A percentile compares a stretch with the other conserved stretches of the same genome.
These are phyloP conservation scores for Trypanosoma grayi DNA, from an alignment of 208 protist genomes.

Conservation along the genomic window DNA sequence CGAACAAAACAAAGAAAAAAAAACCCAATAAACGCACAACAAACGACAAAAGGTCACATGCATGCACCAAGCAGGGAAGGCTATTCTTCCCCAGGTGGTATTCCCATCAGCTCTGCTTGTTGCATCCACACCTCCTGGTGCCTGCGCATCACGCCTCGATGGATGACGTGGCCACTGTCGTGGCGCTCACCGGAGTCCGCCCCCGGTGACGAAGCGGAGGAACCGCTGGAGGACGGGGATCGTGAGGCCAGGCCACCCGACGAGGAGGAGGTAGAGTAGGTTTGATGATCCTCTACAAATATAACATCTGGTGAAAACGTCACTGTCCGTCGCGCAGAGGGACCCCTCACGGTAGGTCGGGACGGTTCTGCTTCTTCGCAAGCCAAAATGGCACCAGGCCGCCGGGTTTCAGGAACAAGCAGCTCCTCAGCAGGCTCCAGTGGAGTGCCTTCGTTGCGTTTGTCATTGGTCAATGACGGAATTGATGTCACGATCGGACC, in stretches of 20 bases:
- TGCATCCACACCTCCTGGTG: conserved; percentile 17
- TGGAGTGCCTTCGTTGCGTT: not conserved
- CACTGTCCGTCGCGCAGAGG: not conserved
- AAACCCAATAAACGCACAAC: not conserved
- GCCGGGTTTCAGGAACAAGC: not conserved
- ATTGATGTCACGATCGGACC: not conserved
- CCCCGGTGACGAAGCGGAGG: not conserved
- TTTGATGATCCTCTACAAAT: not conserved
- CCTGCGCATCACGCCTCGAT: conserved; percentile 13
- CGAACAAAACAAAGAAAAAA: no score
- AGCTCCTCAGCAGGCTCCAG: not conserved
- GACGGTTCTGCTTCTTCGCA: no score
- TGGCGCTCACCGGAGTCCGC: not conserved
- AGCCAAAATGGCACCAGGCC: no score
- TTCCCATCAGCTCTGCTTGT: conserved; percentile 18
- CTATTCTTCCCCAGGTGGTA: not conserved
- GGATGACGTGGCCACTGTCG: not conserved
- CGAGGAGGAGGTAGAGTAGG: not conserved
- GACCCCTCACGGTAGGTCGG: no score
- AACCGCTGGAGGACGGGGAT: conserved; percentile 1
- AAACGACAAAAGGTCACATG: not conserved
- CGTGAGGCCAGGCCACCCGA: not conserved
- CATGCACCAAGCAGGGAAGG: not conserved
- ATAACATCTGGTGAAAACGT: conserved; percentile 4
- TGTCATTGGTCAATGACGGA: not conserved